phyloP scores from a whole-genome alignment of 192 early-diverging fungal genomes.

The Entomortierella beljakovae region DNA sequence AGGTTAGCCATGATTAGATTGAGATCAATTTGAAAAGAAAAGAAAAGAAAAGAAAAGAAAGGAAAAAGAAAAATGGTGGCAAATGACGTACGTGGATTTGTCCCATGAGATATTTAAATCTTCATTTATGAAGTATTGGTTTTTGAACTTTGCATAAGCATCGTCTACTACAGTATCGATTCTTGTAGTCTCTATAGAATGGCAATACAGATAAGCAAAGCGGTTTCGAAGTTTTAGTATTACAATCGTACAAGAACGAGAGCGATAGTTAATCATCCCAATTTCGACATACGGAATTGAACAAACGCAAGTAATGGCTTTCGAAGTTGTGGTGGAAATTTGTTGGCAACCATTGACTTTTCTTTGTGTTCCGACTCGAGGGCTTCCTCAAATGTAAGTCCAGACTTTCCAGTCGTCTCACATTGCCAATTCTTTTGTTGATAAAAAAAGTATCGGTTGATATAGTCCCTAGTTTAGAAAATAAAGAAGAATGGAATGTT shows the following conservation, averaged over 20 bases:
- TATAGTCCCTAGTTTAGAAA: slow-evolving; percentile 69
- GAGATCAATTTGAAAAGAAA: not conserved
- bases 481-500: slow-evolving; percentile 5
- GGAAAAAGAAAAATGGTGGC: not conserved
- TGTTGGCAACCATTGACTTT: slow-evolving; percentile 68
- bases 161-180: slow-evolving; percentile 73
- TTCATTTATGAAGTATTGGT: slow-evolving; percentile 67
- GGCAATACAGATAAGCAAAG: not conserved
- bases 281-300: slow-evolving; percentile 76
- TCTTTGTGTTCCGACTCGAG: slow-evolving; percentile 78
- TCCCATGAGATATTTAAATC: slow-evolving; percentile 63
- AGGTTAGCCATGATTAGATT: not conserved
- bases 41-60: not conserved
- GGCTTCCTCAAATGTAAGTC: slow-evolving; percentile 87
- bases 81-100: slow-evolving; percentile 24
- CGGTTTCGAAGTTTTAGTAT: not conserved
- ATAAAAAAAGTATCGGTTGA: slow-evolving; percentile 74
- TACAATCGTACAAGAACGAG: not conserved
- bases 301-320: slow-evolving; percentile 70
- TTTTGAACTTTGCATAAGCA: slow-evolving; percentile 67
- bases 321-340: slow-evolving; percentile 75
- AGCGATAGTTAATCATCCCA: not conserved
- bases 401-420: slow-evolving; percentile 75
- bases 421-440: slow-evolving; percentile 83
- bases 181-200: slow-evolving; percentile 59